phyloP scores from a whole-genome alignment of 2,329 filamentous ascomycete genomes.

The Diaporthe capsici region DNA sequence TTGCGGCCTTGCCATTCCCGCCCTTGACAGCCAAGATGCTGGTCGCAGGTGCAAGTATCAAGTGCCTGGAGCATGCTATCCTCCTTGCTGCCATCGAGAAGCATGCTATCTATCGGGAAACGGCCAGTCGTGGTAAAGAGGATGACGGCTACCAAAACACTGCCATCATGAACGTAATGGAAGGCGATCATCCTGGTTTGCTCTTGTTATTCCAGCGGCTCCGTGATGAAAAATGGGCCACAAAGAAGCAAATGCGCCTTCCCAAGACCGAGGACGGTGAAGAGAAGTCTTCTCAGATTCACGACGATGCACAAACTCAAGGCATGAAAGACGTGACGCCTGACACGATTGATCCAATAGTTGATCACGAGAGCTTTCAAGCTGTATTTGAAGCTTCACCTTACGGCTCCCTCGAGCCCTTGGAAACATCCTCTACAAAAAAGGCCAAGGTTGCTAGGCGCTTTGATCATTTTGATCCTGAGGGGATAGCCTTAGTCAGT shows the following conservation, averaged over 20 bases:
- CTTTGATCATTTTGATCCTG: not conserved
- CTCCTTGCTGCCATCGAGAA: constrained; percentile 32
- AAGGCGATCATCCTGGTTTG: constrained; percentile 19
- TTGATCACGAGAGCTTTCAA: not conserved
- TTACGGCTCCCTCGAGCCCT: not conserved
- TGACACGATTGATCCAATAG: too few species aligned
- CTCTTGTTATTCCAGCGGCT: not conserved
- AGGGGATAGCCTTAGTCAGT: constrained; percentile 18
- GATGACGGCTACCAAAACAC: not conserved
- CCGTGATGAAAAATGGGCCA: not conserved
- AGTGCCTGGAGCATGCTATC: constrained; percentile 28
- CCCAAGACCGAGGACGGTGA: not conserved
- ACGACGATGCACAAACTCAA: not conserved
- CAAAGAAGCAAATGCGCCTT: not conserved
- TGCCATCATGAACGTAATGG: not conserved
- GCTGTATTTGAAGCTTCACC: not conserved
- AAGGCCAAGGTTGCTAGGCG: not conserved
- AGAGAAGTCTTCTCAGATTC: not conserved
- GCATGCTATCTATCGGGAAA: constrained; percentile 18
- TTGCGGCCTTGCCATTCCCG: constrained; percentile 31
- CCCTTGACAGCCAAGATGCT: constrained; percentile 26
- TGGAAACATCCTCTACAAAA: too few species aligned
- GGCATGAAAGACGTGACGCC: not conserved
- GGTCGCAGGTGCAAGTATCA: constrained; percentile 8
- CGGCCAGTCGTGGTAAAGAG: not conserved